phyloP scores from a whole-genome alignment of 2,329 filamentous ascomycete genomes.

The Chaetomium globosum region DNA sequence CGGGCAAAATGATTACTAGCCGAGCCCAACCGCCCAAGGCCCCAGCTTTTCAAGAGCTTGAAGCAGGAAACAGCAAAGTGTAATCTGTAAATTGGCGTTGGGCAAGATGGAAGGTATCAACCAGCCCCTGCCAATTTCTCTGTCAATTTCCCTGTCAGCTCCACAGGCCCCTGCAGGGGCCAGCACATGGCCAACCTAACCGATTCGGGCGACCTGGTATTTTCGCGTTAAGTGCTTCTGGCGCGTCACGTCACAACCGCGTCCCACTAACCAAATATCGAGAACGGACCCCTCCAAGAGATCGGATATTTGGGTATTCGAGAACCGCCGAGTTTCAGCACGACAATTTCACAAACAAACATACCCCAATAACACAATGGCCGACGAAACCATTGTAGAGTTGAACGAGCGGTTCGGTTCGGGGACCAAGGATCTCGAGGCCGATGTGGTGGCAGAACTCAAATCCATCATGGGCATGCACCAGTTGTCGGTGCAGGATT shows the following conservation, averaged over 20 bases:
- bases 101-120: not conserved
- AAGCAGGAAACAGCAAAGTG: not conserved
- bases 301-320: not conserved
- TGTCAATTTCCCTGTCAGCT: not conserved
- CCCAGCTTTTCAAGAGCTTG: not conserved
- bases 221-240: slow-evolving; percentile 26
- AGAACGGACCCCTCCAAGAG: slow-evolving; percentile 23
- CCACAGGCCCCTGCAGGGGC: not conserved
- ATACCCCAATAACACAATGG: slow-evolving; percentile 39
- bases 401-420: slow-evolving; percentile 58
- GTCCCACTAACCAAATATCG: slow-evolving; percentile 18
- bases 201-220: not conserved
- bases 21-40: not conserved
- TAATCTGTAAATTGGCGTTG: not conserved
- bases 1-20: not conserved
- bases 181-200: not conserved
- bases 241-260: slow-evolving; percentile 18
- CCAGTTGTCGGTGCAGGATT: slow-evolving; percentile 76
- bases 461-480: slow-evolving; percentile 85
- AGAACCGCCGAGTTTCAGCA: not conserved
- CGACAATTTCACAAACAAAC: not conserved
- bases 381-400: slow-evolving; percentile 46
- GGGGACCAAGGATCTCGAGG: slow-evolving; percentile 63
- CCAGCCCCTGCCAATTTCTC: not conserved
- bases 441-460: slow-evolving; percentile 79